phyloP scores from a whole-genome alignment of 2,329 filamentous ascomycete genomes.

The Massarina eburnea region DNA sequence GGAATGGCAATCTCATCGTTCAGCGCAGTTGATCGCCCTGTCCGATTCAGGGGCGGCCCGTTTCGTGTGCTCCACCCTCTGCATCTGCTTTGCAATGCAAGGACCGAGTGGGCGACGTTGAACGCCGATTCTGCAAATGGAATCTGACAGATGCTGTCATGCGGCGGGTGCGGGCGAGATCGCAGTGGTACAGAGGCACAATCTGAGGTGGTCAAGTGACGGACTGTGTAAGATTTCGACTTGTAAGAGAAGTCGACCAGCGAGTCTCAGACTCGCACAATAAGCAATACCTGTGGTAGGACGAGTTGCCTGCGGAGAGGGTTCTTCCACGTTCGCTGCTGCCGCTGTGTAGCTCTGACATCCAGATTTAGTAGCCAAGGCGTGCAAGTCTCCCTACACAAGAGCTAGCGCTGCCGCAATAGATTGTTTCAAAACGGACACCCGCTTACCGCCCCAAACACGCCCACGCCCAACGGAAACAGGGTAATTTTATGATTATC shows the following conservation, averaged over 20 bases:
- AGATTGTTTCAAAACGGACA: background rate
- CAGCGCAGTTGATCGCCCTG: background rate
- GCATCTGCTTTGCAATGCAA: background rate
- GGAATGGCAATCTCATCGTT: background rate
- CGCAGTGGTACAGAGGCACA: background rate
- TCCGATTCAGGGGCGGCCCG: background rate
- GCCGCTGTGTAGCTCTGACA: background rate
- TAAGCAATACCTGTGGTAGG: no score
- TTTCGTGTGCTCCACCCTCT: background rate
- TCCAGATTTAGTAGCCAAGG: background rate
- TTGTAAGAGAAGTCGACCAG: no score
- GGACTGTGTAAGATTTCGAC: no score
- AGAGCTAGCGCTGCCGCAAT: background rate
- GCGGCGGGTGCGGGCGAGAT: background rate
- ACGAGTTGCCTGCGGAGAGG: no score
- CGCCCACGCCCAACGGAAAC: no score
- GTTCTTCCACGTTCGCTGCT: background rate
- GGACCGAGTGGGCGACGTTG: background rate
- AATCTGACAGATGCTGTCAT: background rate
- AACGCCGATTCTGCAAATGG: background rate
- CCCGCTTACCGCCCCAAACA: no score
- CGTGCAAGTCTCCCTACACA: background rate
- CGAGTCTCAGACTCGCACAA: no score
- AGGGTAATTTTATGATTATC: no score
- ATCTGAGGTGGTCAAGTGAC: no score